Base-by-base conservation (phyloP, 495 filamentous ascomycete genomes). In the Talaromyces nanjingensis region DNA sequence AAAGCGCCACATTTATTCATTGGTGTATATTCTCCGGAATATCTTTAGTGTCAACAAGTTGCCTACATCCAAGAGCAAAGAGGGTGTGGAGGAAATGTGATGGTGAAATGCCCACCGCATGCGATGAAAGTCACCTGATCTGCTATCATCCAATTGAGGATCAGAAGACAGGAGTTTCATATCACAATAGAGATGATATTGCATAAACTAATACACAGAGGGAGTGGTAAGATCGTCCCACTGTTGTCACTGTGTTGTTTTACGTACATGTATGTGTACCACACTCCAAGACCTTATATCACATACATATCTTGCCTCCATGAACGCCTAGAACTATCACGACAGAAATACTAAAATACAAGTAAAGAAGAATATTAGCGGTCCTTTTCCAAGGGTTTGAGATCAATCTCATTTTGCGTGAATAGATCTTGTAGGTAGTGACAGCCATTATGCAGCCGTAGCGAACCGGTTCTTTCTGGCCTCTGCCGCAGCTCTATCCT, bases 391-490 rank as follows among this genome's bases (percentile, higher is more conserved):
- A 27, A 27, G 27, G 4, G 1, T 31, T 27, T 29, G 6, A 29
- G 12, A 27, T 16, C 16, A 5, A 22, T 24, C 18, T 54, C 20
- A 27, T 54, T 54, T 16, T 54, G 52, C 52, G 14, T 4, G 24
- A 8, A 54, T 54, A 54, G 52, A 54, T 16, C 52, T 27, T 54
- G 52, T 54, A 54, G 27, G 52, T 27, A 54, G 20, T 9, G 8
- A 20, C 52, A 27, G 22, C 11, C 6, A 52, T 71, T 64, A 79
- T 37, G 73, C 72, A 24, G 73, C 71, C 20, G 74, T 66, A 25
- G 72, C 72, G 64, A 83, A 83, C 54, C 77, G 72, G 74, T 82
- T 82, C 73, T 82, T 82, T 67, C 81, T 74, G 60, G 79, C 79
- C 65, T 84, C 80, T 69, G 79, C 71, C 6, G 77, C 78, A 60